These are phyloP conservation scores for Colletotrichum chlorophyti DNA, from an alignment of 2,329 filamentous ascomycete species.

Conservation along the genomic window DNA sequence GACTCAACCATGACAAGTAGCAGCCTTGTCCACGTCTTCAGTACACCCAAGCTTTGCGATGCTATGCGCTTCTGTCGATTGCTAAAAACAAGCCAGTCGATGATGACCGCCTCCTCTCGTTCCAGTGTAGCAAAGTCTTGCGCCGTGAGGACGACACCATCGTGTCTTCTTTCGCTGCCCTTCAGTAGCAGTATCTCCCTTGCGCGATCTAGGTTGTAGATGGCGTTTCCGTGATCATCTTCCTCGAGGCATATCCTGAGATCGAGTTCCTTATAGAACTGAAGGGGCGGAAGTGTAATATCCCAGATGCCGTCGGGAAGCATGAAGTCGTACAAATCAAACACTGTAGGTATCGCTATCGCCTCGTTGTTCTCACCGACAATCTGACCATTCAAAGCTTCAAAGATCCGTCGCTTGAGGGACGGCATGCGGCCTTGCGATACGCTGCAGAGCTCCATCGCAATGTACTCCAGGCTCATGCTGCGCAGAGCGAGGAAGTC, in stretches of 20 bases:
- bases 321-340: slow-evolving; percentile 93
- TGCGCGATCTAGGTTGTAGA: slow-evolving; percentile 75
- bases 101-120: slow-evolving; percentile 64
- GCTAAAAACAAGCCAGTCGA: slow-evolving; percentile 66
- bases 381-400: slow-evolving; percentile 80
- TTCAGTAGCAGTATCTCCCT: slow-evolving; percentile 77
- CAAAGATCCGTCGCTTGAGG: slow-evolving; percentile 71
- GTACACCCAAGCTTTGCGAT: slow-evolving; percentile 67
- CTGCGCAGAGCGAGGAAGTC: slow-evolving; percentile 82
- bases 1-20: slow-evolving; percentile 83
- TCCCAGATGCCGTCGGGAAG: slow-evolving; percentile 58
- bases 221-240: slow-evolving; percentile 59
- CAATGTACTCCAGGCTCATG: slow-evolving; percentile 82
- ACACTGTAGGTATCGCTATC: slow-evolving; percentile 76
- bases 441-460: slow-evolving; percentile 82
- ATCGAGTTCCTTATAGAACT: slow-evolving; percentile 71
- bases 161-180: slow-evolving; percentile 64
- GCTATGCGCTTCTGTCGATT: slow-evolving; percentile 69
- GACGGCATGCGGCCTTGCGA: slow-evolving; percentile 74
- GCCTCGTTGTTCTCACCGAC: slow-evolving; percentile 70
- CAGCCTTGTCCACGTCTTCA: slow-evolving; percentile 85
- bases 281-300: slow-evolving; percentile 58
- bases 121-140: slow-evolving; percentile 59
- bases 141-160: slow-evolving; percentile 54
- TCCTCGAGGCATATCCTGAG: slow-evolving; percentile 69